Conservation (phyloP, 2,329 filamentous ascomycete species). For the Aspergillus sp. region DNA sequence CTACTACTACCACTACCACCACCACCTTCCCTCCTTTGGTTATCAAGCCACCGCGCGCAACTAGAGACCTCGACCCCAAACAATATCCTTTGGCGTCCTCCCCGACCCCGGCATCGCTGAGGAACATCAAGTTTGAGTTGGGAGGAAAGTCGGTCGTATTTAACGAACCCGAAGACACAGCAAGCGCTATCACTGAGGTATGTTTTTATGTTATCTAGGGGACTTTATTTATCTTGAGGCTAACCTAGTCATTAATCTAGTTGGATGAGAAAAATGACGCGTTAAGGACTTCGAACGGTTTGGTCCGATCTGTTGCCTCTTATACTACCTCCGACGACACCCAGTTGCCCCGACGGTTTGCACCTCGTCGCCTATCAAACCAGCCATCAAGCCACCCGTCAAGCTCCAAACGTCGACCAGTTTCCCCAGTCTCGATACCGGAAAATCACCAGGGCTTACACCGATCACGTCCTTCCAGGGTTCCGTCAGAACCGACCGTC, state of each 20-base stretch:
- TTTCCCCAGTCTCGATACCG: slow-evolving; percentile 50
- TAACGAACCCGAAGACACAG: slow-evolving; percentile 56
- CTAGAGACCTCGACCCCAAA: slow-evolving; percentile 73
- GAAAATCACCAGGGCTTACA: slow-evolving; percentile 48
- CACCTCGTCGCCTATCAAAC: slow-evolving; percentile 16
- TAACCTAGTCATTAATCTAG: slow-evolving; percentile 21
- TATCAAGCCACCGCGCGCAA: slow-evolving; percentile 66
- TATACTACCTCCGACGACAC: slow-evolving; percentile 38
- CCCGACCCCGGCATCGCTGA: slow-evolving; percentile 74
- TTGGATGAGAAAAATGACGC: slow-evolving; percentile 40
- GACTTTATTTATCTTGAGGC: slow-evolving; percentile 3
- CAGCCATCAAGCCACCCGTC: slow-evolving; percentile 19
- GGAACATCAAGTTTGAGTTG: slow-evolving; percentile 70
- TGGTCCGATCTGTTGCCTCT: slow-evolving; percentile 41
- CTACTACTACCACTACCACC: slow-evolving; percentile 86
- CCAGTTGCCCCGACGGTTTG: slow-evolving; percentile 21
- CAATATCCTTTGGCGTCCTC: slow-evolving; percentile 83
- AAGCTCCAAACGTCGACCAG: slow-evolving; percentile 42
- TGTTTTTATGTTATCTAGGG: slow-evolving; percentile 14
- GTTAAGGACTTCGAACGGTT: slow-evolving; percentile 44
- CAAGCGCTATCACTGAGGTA: slow-evolving; percentile 52
- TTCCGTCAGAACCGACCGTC: slow-evolving; percentile 48
- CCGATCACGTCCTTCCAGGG: slow-evolving; percentile 20
- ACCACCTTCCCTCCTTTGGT: slow-evolving; percentile 77
- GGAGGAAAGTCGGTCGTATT: slow-evolving; percentile 59